A percentile compares a stretch with the other conserved stretches of the same genome.
Evolutionary conservation across 2,329 filamentous ascomycete genomes (phyloP).

Genomic region (Tolypocladium pustulatum): DNA sequence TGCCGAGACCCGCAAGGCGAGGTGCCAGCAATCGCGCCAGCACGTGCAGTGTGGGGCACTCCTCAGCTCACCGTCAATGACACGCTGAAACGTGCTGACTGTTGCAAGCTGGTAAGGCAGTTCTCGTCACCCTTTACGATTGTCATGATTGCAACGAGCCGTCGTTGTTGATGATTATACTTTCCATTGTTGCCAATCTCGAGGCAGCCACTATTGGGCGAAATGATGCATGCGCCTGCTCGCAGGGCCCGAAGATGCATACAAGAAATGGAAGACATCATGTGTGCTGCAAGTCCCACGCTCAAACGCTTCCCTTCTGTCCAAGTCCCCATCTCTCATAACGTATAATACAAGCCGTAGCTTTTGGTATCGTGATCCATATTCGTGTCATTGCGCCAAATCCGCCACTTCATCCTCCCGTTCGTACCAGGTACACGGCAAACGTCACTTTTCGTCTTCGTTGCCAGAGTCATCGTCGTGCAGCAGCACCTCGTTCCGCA

Average conservation of each 20-base stretch:
- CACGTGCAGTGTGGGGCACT: background rate
- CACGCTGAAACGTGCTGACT: too few relatives aligned
- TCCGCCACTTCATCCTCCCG: too few relatives aligned
- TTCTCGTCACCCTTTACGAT: too few relatives aligned
- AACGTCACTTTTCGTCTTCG: background rate
- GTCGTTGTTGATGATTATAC: too few relatives aligned
- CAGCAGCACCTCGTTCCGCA: constrained; percentile 22
- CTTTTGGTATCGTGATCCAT: background rate
- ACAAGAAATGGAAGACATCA: too few relatives aligned
- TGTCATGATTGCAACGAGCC: background rate
- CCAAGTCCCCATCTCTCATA: background rate
- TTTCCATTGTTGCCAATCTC: background rate
- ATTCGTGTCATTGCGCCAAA: background rate
- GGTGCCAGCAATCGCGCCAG: background rate
- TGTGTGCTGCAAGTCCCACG: too few relatives aligned
- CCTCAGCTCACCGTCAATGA: background rate
- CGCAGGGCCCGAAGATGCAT: background rate
- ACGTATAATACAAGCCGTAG: background rate
- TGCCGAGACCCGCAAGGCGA: background rate
- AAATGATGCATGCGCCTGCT: background rate
- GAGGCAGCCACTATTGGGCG: background rate
- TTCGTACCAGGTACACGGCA: too few relatives aligned
- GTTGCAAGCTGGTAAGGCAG: too few relatives aligned
- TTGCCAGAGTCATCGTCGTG: constrained; percentile 2
- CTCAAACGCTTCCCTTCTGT: background rate